Evolutionary conservation across 257 asterid species (phyloP).

Genomic region (Petrea volubilis): DNA sequence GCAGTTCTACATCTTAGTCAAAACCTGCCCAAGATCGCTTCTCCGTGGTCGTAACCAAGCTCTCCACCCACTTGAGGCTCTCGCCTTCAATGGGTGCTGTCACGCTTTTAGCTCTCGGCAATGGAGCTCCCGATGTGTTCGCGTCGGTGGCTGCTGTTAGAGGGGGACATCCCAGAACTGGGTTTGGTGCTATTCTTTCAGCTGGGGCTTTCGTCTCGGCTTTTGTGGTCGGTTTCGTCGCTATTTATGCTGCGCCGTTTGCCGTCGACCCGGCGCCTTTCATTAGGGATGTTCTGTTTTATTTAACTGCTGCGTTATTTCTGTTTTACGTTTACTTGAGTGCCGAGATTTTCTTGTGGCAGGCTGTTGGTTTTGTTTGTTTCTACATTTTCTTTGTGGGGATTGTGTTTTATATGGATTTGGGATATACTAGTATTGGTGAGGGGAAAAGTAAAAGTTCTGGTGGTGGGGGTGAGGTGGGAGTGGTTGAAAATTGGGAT

Average conservation of each 20-base stretch:
- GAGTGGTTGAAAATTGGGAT: slow-evolving; percentile 31
- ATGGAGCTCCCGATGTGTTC: slow-evolving; percentile 97
- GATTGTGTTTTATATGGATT: slow-evolving; percentile 92
- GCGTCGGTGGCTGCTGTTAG: slow-evolving; percentile 93
- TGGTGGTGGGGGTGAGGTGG: slow-evolving; percentile 36
- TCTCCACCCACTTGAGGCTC: slow-evolving; percentile 59
- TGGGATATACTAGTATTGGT: slow-evolving; percentile 39
- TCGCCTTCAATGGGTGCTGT: slow-evolving; percentile 99
- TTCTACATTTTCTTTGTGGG: slow-evolving; percentile 90
- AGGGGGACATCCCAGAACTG: slow-evolving; percentile 86
- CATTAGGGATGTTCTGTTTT: slow-evolving; percentile 87
- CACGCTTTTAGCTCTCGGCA: slow-evolving; percentile 89
- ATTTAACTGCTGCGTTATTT: slow-evolving; percentile 72
- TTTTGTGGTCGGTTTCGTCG: slow-evolving; percentile 89
- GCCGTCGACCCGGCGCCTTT: slow-evolving; percentile 84
- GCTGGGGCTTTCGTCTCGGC: slow-evolving; percentile 98
- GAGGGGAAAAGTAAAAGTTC: slow-evolving; percentile 37
- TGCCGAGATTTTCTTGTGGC: slow-evolving; percentile 97
- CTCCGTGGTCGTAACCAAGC: slow-evolving; percentile 83
- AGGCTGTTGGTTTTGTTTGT: slow-evolving; percentile 90
- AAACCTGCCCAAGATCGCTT: slow-evolving; percentile 91
- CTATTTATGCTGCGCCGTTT: slow-evolving; percentile 85
- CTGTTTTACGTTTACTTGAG: slow-evolving; percentile 92
- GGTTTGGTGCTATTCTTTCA: slow-evolving; percentile 93
- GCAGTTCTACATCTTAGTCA: slow-evolving; percentile 83